phyloP scores from a whole-genome alignment of 176 grass and related monocot genomes.

The Urochloa ruziziensis region DNA sequence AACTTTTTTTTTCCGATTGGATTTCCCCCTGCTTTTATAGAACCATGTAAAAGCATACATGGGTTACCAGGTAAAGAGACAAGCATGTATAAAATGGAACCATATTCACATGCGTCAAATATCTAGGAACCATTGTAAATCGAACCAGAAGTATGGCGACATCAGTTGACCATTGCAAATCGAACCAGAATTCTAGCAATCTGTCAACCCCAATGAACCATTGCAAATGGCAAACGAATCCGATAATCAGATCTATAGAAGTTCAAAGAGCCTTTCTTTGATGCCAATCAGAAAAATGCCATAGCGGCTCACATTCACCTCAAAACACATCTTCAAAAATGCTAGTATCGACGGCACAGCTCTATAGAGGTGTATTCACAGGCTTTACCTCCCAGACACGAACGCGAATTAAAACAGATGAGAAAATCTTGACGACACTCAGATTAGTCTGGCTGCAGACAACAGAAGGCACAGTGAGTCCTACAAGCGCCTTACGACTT shows the following conservation, averaged over 20 bases:
- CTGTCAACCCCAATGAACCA: not conserved
- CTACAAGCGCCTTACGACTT: slow-evolving; percentile 30
- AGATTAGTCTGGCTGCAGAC: slow-evolving; percentile 16
- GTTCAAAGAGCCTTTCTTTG: not conserved
- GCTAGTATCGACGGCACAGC: not conserved
- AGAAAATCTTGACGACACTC: slow-evolving; percentile 20
- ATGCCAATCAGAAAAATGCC: not conserved
- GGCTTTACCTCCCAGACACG: slow-evolving; percentile 26
- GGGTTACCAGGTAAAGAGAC: no score
- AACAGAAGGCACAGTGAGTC: slow-evolving; percentile 21
- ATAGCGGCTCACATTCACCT: not conserved
- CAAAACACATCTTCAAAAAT: slow-evolving; percentile 36
- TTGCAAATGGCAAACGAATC: not conserved
- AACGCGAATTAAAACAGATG: slow-evolving; percentile 18
- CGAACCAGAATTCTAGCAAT: not conserved
- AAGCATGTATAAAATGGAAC: not conserved
- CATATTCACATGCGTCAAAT: no score
- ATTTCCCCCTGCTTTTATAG: no score
- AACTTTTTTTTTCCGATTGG: no score
- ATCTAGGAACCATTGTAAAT: not conserved
- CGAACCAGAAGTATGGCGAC: not conserved
- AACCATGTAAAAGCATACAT: no score
- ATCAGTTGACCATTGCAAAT: not conserved
- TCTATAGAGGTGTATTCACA: slow-evolving; percentile 54
- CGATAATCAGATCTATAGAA: not conserved